Conservation (phyloP, 2,329 filamentous ascomycete genomes). For the Penicillium thymicola region DNA sequence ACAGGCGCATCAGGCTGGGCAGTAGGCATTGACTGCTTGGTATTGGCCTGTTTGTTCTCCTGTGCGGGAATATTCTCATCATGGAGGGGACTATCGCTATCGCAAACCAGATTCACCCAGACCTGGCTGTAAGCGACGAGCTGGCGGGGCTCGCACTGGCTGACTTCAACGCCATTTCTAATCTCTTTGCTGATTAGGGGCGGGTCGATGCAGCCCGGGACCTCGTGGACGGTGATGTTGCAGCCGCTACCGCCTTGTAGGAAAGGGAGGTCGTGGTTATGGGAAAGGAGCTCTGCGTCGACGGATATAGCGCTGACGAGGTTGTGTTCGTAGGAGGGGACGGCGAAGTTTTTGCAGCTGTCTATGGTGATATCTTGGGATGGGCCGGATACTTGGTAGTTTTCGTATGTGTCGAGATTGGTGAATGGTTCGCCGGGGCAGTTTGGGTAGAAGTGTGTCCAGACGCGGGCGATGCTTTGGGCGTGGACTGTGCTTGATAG, state of each 20-base stretch:
- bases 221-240: constrained; percentile 34
- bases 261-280: constrained; percentile 14
- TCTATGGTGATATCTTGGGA: constrained; percentile 22
- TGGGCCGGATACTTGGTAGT: constrained; percentile 23
- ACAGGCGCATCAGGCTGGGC: not conserved
- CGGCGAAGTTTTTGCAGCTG: constrained; percentile 26
- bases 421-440: constrained; percentile 24
- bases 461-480: constrained; percentile 26
- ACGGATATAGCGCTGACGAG: constrained; percentile 29
- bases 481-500: constrained; percentile 21
- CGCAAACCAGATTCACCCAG: constrained; percentile 33
- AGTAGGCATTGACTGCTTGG: not conserved
- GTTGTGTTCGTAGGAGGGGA: constrained; percentile 23
- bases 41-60: not conserved
- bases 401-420: constrained; percentile 22
- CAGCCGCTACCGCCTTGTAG: constrained; percentile 19
- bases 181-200: constrained; percentile 27
- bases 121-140: constrained; percentile 28
- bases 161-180: constrained; percentile 21
- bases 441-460: constrained; percentile 31
- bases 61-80: not conserved
- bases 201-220: constrained; percentile 30
- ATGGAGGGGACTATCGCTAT: constrained; percentile 6
- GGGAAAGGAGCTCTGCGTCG: constrained; percentile 23
- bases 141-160: constrained; percentile 23